Conservation (phyloP, 768 basidiomycete species). For the Pisolithus orientalis region DNA sequence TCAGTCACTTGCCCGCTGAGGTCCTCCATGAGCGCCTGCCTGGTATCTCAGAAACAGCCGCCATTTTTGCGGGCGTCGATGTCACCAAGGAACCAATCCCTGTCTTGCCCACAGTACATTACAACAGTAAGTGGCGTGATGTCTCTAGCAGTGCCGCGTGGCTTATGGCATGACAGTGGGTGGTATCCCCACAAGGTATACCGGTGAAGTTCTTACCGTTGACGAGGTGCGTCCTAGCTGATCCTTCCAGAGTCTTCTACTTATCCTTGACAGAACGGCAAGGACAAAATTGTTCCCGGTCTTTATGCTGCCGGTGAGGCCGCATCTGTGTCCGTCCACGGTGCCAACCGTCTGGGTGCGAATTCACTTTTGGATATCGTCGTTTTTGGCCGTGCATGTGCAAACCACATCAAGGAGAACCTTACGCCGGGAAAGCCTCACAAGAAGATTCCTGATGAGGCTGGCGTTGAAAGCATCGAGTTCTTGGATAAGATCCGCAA, state of each 20-base stretch:
- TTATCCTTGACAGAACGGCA: slow-evolving; percentile 50
- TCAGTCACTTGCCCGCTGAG: slow-evolving; percentile 94
- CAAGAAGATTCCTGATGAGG: slow-evolving; percentile 78
- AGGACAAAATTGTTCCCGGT: slow-evolving; percentile 92
- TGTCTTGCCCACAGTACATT: slow-evolving; percentile 96
- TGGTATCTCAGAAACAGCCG: slow-evolving; percentile 98
- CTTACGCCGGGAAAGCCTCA: slow-evolving; percentile 87
- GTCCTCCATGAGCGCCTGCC: slow-evolving; percentile 95
- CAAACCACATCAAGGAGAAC: slow-evolving; percentile 93
- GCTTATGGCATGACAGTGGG: slow-evolving; percentile 59
- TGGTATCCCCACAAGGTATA: slow-evolving; percentile 98
- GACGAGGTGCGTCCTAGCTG: slow-evolving; percentile 44
- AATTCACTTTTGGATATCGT: slow-evolving; percentile 99
- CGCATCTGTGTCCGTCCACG: slow-evolving; percentile 97
- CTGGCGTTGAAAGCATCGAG: slow-evolving; percentile 78
- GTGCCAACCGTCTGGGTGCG: slow-evolving; percentile 98
- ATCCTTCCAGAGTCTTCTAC: background rate
- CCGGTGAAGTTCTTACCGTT: slow-evolving; percentile 89
- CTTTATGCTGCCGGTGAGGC: slow-evolving; percentile 99
- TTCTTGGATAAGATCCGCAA: slow-evolving; percentile 87
- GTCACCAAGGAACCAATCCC: slow-evolving; percentile 99
- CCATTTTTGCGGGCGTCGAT: slow-evolving; percentile 98
- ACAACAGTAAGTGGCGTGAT: slow-evolving; percentile 71
- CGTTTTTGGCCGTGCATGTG: slow-evolving; percentile 98
- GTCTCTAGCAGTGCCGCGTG: background rate